These are phyloP conservation scores for Alternaria postmessia DNA, from an alignment of 2,329 filamentous ascomycete species.

Conservation along the genomic window DNA sequence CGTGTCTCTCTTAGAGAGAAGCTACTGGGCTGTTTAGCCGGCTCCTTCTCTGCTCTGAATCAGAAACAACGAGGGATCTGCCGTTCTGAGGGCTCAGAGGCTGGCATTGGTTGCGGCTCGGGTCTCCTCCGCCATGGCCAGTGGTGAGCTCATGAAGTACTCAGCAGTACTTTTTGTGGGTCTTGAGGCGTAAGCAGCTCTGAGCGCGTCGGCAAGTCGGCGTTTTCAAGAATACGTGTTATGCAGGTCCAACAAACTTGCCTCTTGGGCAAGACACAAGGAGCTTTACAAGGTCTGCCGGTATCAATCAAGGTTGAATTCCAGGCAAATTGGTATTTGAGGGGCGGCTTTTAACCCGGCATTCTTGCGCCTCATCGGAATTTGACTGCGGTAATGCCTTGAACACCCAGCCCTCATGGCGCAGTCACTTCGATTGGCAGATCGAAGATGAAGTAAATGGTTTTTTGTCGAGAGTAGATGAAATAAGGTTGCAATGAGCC, in stretches of 20 bases:
- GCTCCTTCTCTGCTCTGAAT: neutral
- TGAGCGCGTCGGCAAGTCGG: neutral
- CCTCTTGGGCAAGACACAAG: neutral
- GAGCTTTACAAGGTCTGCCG: neutral
- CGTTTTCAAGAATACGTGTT: neutral
- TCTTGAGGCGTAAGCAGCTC: neutral
- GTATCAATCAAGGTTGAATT: neutral
- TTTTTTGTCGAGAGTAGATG: slow-evolving; percentile 1
- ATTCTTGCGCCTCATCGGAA: neutral
- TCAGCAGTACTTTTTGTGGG: neutral
- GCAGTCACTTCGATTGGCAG: neutral
- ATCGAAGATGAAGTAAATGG: neutral
- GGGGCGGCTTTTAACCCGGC: neutral
- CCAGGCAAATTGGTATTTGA: neutral
- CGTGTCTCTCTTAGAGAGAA: neutral
- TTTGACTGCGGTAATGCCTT: neutral
- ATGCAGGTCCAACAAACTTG: neutral
- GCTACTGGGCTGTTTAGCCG: neutral
- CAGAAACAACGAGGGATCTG: neutral
- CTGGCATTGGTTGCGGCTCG: neutral
- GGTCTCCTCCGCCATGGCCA: neutral
- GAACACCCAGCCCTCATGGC: neutral
- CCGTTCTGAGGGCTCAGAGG: neutral
- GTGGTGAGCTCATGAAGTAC: slow-evolving; percentile 1
- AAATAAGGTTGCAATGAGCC: neutral